Evolutionary conservation across 73 alveolate species (phyloP), one percentile per base, ranked within the genome.

Genomic region (Diophrys sp.): DNA sequence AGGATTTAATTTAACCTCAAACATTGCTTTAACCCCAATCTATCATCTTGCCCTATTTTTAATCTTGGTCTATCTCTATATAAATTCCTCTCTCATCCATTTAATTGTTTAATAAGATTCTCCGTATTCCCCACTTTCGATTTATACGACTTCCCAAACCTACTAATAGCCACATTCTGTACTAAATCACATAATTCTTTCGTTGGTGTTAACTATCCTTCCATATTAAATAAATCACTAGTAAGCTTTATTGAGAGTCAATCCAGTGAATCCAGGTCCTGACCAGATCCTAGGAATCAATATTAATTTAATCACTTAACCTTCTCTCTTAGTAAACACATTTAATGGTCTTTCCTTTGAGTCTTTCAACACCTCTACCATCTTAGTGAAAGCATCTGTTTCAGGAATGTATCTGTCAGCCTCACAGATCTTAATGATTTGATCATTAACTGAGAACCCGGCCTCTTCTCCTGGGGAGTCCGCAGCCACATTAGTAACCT

Each of bases 391-490:
- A 11, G 62, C 5, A 44, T 44, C 62, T 18, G 62, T 18, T 44
- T 18, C 62, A 11, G 5, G 62, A 44, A 44, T 5, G 18, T 44
- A 44, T 44, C 62, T 44, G 18, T 44, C 62, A 44, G 62, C 62
- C 18, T 44, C 62, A 18, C 62, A 44, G 5, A 44, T 18, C 62
- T 44, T 44, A 44, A 44, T 18, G 62, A 44, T 44, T 44, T 44
- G 18, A 44, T 44, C 62, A 11, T 18, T 44, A 5, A 44, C 62
- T 11, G 62, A 5, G 62, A 44, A 44, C 18, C 62, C 62, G 18
- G 62, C 62, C 62, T 44, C 62, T 44, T 44, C 62, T 44, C 62
- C 62, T 44, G 62, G 62, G 18, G 62, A 44, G 18, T 44, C 62
- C 5, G 5, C 18, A 44, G 62, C 62, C 5, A 44, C 62, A 44